A percentile compares a stretch with the other conserved stretches of the same genome.
Conservation (phyloP, 345 rosid genomes). For the Capsella bursapastoris region DNA sequence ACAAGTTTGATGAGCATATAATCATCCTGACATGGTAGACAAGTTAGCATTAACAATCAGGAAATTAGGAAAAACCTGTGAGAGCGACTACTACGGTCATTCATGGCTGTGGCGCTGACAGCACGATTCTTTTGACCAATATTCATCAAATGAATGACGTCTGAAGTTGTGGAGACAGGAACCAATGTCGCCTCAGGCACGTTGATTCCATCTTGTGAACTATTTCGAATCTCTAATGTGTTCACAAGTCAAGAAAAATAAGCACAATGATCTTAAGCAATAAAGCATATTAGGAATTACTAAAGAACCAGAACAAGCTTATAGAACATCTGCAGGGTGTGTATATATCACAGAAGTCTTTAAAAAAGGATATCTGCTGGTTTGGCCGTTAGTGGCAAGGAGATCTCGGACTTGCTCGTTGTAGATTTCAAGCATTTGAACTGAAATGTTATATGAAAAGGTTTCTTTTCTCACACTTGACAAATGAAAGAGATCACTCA, state of each 20-base stretch:
- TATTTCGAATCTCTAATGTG: slow-evolving; percentile 95
- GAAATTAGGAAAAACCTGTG: slow-evolving; percentile 62
- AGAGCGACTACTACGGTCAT: slow-evolving; percentile 97
- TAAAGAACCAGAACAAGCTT: neutral
- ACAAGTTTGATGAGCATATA: slow-evolving; percentile 6
- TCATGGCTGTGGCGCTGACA: slow-evolving; percentile 83
- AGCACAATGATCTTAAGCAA: neutral
- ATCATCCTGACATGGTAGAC: too few relatives aligned
- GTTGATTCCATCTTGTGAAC: slow-evolving; percentile 81
- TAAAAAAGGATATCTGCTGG: slow-evolving; percentile 74
- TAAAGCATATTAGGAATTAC: slow-evolving; percentile 6
- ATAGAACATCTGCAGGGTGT: neutral
- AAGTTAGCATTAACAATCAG: neutral
- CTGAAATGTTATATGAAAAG: slow-evolving; percentile 67
- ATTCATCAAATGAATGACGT: slow-evolving; percentile 85
- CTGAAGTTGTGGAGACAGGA: slow-evolving; percentile 78
- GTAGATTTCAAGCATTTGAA: slow-evolving; percentile 97
- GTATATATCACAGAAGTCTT: neutral
- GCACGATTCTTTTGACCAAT: slow-evolving; percentile 90
- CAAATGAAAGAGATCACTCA: slow-evolving; percentile 78
- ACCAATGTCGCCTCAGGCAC: slow-evolving; percentile 93
- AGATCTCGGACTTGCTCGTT: slow-evolving; percentile 99
- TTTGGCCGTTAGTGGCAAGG: slow-evolving; percentile 71
- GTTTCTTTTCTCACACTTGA: slow-evolving; percentile 70
- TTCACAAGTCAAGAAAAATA: slow-evolving; percentile 54